Evolutionary conservation across 495 filamentous ascomycete species (phyloP).

Genomic region (Penicillium verhagenii): DNA sequence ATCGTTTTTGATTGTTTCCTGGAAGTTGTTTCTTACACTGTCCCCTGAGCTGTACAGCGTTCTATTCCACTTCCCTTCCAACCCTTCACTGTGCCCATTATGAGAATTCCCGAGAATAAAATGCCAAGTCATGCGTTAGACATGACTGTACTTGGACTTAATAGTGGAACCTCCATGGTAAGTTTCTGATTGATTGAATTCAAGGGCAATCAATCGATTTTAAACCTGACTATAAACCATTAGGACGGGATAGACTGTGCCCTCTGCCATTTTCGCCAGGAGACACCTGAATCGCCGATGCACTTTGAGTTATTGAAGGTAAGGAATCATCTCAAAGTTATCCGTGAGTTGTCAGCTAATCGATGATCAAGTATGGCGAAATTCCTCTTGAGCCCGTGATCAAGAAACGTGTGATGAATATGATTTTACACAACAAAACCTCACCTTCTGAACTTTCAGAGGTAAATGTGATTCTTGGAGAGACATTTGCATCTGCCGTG

Average conservation of each 20-base stretch:
- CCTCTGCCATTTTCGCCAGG: constrained; percentile 49
- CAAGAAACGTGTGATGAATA: constrained; percentile 56
- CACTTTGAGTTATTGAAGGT: constrained; percentile 46
- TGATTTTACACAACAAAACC: constrained; percentile 53
- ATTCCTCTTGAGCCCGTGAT: constrained; percentile 50
- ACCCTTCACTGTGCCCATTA: not conserved
- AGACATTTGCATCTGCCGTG: constrained; percentile 50
- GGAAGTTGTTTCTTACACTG: not conserved
- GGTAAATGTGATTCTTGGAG: constrained; percentile 52
- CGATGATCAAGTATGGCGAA: constrained; percentile 29
- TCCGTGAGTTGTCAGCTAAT: constrained; percentile 22
- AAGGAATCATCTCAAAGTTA: constrained; percentile 39
- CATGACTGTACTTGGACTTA: constrained; percentile 12
- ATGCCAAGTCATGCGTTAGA: constrained; percentile 10
- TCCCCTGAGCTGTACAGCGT: not conserved
- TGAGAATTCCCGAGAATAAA: constrained; percentile 1
- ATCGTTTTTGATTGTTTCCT: too few species aligned
- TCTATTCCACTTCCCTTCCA: not conserved
- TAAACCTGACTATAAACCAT: not conserved
- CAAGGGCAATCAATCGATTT: too few species aligned
- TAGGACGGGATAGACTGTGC: constrained; percentile 53
- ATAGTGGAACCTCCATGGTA: constrained; percentile 18
- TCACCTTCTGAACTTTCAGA: constrained; percentile 53
- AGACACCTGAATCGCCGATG: constrained; percentile 46
- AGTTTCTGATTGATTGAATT: not conserved